These are phyloP conservation scores for Syzygium aromaticum DNA, from an alignment of 345 rosid species.

Conservation along the genomic window DNA sequence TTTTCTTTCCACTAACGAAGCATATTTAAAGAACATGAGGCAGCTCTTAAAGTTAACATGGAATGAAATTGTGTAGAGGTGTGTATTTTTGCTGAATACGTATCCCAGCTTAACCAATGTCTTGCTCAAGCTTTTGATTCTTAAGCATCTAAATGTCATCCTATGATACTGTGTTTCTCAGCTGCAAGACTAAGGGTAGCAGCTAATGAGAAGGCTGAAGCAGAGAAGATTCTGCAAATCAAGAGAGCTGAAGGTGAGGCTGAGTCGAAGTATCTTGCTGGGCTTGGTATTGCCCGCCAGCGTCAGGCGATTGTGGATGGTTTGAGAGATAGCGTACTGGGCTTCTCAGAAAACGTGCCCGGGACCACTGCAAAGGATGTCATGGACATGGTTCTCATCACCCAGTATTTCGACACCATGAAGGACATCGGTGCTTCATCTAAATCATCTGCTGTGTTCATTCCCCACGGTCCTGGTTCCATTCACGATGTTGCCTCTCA, in stretches of 20 bases:
- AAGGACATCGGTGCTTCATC: constrained; percentile 18
- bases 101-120: background rate
- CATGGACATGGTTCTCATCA: constrained; percentile 19
- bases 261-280: constrained; percentile 15
- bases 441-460: constrained; percentile 13
- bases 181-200: constrained; percentile 20
- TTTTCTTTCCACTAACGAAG: background rate
- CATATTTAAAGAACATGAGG: background rate
- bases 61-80: background rate
- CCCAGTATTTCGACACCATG: constrained; percentile 18
- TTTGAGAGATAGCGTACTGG: constrained; percentile 19
- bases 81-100: background rate
- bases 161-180: background rate
- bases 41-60: background rate
- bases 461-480: constrained; percentile 20
- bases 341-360: constrained; percentile 10
- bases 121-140: background rate
- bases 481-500: constrained; percentile 14
- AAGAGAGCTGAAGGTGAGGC: constrained; percentile 24
- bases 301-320: constrained; percentile 22
- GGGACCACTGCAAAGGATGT: constrained; percentile 19
- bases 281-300: constrained; percentile 20
- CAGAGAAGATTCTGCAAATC: constrained; percentile 18
- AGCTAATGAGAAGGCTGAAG: constrained; percentile 20
- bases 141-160: background rate